Base-by-base conservation (phyloP, 768 basidiomycete genomes). In the Pleurotus tuoliensis region DNA sequence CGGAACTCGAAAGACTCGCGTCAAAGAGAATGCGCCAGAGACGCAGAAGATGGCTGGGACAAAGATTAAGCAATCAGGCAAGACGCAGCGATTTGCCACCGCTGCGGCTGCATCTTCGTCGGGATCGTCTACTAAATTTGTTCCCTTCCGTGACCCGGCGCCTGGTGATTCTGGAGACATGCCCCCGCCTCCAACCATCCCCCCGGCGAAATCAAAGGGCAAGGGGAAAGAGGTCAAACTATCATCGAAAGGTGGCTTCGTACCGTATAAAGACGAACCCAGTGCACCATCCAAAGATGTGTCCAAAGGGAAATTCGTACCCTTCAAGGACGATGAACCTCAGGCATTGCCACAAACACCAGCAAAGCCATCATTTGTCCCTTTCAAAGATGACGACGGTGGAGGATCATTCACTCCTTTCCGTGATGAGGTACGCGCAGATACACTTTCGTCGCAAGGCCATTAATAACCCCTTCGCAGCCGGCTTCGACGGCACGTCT, bases 21-120 rank as follows among this genome's bases (percentile, higher is more conserved):
- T 90, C 62, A 92, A 92, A 62, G 90, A 92, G 72, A 92, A 92
- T 62, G 72, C 84, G 1, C 82, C 81, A 6, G 87, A 87, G 67
- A 80, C 82, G 27, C 81, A 81, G 67, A 88, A 87, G 73, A 77
- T 87, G 50, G 79, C 68, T 2, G 90, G 88, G 9, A 79, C 87
- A 56, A 89, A 80, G 25, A 58, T 92, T 41, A 83, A 81, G 58
- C 84, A 87, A 58, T 74, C 83, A 15, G 83, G 86, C 24, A 76
- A 76, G 57, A 66, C 82, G 24, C 81, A 79, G 65, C 76, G 87
- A 22, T 63, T 82, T 27, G 78, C 75, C 22, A 80, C 76, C 30
- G 68, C 63, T 56, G 63, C 63, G 12, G 56, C 61, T 51, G 53
- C 67, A 45, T 60, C 59, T 50, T 66, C 69, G n/a, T 64, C 73